These are phyloP conservation scores for Lasiosphaeris hirsuta DNA, from an alignment of 495 filamentous ascomycete genomes.

Conservation along the genomic window DNA sequence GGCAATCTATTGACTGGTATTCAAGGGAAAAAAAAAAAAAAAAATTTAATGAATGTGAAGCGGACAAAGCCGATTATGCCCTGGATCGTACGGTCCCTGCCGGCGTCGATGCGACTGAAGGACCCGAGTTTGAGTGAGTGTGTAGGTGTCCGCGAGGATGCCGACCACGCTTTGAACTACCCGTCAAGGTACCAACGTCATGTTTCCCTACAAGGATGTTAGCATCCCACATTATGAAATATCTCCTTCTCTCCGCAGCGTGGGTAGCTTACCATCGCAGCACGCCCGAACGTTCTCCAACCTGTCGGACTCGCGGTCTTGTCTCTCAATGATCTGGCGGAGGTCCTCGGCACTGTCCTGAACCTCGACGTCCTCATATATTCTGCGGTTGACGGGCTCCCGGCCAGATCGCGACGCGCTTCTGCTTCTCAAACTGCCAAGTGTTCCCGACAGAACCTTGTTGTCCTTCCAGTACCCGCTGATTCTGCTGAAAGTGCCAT, in stretches of 20 bases:
- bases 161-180: slow-evolving; percentile 40
- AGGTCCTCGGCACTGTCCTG: slow-evolving; percentile 80
- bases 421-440: slow-evolving; percentile 46
- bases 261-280: slow-evolving; percentile 89
- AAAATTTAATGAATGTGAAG: slow-evolving; percentile 12
- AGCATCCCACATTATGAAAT: slow-evolving; percentile 17
- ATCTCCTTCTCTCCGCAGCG: too few relatives aligned
- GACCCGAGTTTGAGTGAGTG: slow-evolving; percentile 33
- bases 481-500: slow-evolving; percentile 40
- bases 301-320: slow-evolving; percentile 69
- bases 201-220: slow-evolving; percentile 61
- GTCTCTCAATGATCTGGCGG: slow-evolving; percentile 66
- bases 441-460: slow-evolving; percentile 28
- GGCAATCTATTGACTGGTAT: slow-evolving; percentile 14
- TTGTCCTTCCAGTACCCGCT: slow-evolving; percentile 48
- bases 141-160: slow-evolving; percentile 24
- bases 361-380: slow-evolving; percentile 68
- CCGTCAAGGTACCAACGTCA: slow-evolving; percentile 58
- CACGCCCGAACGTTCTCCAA: slow-evolving; percentile 95
- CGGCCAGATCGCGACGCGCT: slow-evolving; percentile 29
- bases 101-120: slow-evolving; percentile 36
- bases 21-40: slow-evolving; percentile 23
- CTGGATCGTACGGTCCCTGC: slow-evolving; percentile 29
- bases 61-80: slow-evolving; percentile 22
- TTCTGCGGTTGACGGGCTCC: slow-evolving; percentile 40